Base-by-base conservation (phyloP, 805 yeast species). In the Pachysolen tannophilus region DNA sequence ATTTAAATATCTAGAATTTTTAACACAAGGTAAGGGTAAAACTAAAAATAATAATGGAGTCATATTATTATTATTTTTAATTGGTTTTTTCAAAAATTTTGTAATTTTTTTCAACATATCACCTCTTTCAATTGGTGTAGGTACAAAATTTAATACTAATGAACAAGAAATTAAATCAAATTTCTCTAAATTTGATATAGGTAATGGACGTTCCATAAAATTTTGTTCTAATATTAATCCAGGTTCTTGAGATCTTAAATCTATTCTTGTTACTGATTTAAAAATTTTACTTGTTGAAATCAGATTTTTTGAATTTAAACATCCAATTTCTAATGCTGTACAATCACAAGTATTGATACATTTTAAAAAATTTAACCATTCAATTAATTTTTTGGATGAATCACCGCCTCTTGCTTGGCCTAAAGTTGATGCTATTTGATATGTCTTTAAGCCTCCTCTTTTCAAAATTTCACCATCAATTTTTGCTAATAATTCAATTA, bases 331-430 rank as follows among this genome's bases (percentile, higher is more conserved):
- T 20, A 90, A 61, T 0, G 94, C 82, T 15, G 28, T 47, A 5
- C 50, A 45, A 7, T 41, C 46, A 32, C 16, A 14, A 26, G 33
- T 18, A n/a, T 30, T 3, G 26, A 14, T 24, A 2, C 14, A 28
- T 5, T 37, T 43, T 26, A 59, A 33, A 24, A 64, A 68, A 16
- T 62, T 59, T 5, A 85, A 56, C 88, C 94, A 85, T 37, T 76
- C 72, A n/a, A 85, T 68, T 30, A 90, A 60, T 47, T 78, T 65
- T 45, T 80, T 83, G 2, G 95, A 86, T 0, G 96, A 85, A 51
- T 90, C 98, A 2, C 96, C 95, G 1, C 98, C 97, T 42, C 97
- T 55, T 31, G 68, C 67, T 48, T 90, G 98, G 0, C 98, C 98
- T 33, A 76, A 74, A 1, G 82, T 71, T 2, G 95, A 84, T 0